phyloP scores from a whole-genome alignment of 352 stramenopile species.

The Peronospora destructor region DNA sequence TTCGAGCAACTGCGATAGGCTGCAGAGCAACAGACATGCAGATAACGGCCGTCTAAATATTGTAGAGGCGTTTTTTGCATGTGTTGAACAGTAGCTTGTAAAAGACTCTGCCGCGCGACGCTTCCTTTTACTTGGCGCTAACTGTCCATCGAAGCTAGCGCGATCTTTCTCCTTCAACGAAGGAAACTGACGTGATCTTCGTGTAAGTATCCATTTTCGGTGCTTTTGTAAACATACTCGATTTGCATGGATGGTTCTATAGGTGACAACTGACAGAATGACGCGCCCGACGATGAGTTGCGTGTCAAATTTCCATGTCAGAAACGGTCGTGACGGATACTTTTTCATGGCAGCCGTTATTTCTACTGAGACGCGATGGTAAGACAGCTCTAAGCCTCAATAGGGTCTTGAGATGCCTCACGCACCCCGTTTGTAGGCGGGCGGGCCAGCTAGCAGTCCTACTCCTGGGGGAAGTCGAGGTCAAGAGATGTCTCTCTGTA shows the following conservation, averaged over 20 bases:
- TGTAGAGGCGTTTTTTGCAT: background rate
- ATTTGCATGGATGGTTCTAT: background rate
- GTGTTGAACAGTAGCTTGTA: background rate
- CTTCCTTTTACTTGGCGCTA: background rate
- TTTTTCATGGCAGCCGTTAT: conserved; percentile 8
- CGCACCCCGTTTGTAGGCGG: no score
- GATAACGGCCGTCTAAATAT: conserved; percentile 9
- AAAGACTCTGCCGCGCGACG: background rate
- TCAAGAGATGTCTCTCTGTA: conserved; percentile 8
- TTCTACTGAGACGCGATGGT: conserved; percentile 7
- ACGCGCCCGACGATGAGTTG: conserved; percentile 32
- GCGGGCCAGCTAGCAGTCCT: background rate
- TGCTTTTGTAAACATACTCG: background rate
- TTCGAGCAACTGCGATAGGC: conserved; percentile 12
- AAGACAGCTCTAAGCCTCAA: conserved; percentile 3
- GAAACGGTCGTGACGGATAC: conserved; percentile 6
- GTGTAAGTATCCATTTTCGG: background rate
- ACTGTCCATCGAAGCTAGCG: background rate
- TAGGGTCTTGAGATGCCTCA: no score
- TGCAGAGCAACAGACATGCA: conserved; percentile 4
- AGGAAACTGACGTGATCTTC: background rate
- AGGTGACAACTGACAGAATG: conserved; percentile 21
- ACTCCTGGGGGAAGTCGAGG: conserved; percentile 8
- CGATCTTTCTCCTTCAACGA: background rate
- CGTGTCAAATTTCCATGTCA: conserved; percentile 34